Evolutionary conservation across 164 flowering plant species (phyloP).

Genomic region (Pachysandra terminalis): DNA sequence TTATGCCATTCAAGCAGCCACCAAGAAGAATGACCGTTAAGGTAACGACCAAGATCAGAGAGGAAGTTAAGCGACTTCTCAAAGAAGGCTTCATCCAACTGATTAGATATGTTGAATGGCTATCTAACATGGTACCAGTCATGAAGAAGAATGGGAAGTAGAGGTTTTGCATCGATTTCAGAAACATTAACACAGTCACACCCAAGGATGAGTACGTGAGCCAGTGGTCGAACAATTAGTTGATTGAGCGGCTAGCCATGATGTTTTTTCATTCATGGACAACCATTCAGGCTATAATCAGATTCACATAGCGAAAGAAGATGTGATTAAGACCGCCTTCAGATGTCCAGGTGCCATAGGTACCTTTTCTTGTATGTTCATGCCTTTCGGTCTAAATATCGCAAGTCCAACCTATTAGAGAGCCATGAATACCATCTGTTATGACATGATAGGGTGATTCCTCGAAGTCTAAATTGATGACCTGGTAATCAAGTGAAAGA

Average conservation of each 20-base stretch:
- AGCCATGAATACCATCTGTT: constrained; percentile 11
- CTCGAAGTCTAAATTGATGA: constrained; percentile 16
- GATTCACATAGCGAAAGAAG: too few species aligned
- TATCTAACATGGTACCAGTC: background rate
- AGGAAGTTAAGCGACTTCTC: background rate
- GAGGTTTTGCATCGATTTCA: constrained; percentile 1
- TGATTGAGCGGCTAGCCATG: too few species aligned
- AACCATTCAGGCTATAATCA: too few species aligned
- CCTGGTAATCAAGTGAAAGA: background rate
- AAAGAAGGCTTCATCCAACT: background rate
- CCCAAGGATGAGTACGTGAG: constrained; percentile 9
- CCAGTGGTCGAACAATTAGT: too few species aligned
- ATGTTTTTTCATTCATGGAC: too few species aligned
- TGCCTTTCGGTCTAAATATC: background rate
- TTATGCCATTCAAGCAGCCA: constrained; percentile 1
- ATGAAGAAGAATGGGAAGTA: background rate
- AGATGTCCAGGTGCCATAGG: too few species aligned
- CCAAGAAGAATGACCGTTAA: background rate
- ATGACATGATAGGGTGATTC: background rate
- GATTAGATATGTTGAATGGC: background rate
- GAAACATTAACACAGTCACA: background rate
- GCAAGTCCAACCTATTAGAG: constrained; percentile 5
- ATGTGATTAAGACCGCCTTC: too few species aligned
- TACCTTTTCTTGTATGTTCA: too few species aligned
- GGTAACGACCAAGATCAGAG: background rate